These are phyloP conservation scores for Aspergillus pseudoviridinutans DNA, from an alignment of 2,329 filamentous ascomycete genomes.

Conservation along the genomic window DNA sequence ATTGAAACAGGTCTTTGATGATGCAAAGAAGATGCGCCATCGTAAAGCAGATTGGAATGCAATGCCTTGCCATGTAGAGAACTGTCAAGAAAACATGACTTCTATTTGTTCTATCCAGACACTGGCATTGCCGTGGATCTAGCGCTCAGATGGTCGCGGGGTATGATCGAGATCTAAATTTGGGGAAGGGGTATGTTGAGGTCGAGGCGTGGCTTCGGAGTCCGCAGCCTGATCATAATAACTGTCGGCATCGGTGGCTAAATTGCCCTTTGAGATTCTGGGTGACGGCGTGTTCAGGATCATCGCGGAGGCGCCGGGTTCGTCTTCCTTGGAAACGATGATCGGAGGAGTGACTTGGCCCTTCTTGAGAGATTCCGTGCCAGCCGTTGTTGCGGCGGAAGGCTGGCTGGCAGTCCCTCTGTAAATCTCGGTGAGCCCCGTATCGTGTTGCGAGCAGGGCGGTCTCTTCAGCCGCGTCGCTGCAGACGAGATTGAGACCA, in stretches of 20 bases:
- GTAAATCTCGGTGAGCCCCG: slow-evolving; percentile 12
- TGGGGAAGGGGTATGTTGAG: slow-evolving; percentile 27
- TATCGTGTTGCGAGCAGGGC: slow-evolving; percentile 8
- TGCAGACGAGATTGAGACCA: slow-evolving; percentile 2
- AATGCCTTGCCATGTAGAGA: not conserved
- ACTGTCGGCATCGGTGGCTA: slow-evolving; percentile 16
- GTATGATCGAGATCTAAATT: slow-evolving; percentile 23
- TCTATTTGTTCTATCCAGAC: slow-evolving; percentile 9
- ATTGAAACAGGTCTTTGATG: not conserved
- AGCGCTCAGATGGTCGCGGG: slow-evolving; percentile 22
- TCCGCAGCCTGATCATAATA: slow-evolving; percentile 19
- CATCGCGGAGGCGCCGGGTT: not conserved
- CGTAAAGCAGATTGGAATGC: not conserved
- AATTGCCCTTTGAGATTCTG: slow-evolving; percentile 17
- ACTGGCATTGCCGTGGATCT: slow-evolving; percentile 11
- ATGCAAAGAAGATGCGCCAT: not conserved
- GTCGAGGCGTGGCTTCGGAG: slow-evolving; percentile 32
- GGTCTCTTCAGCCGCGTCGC: slow-evolving; percentile 4
- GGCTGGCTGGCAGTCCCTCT: slow-evolving; percentile 6
- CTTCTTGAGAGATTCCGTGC: slow-evolving; percentile 12
- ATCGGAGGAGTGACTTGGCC: slow-evolving; percentile 32
- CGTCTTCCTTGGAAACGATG: slow-evolving; percentile 10
- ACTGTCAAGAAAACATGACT: slow-evolving; percentile 7
- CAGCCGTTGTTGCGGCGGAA: slow-evolving; percentile 2
- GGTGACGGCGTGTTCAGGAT: slow-evolving; percentile 20